A percentile compares a stretch with the other conserved stretches of the same genome.
Evolutionary conservation across 345 rosid genomes (phyloP).

Genomic region (Brassica rapa): DNA sequence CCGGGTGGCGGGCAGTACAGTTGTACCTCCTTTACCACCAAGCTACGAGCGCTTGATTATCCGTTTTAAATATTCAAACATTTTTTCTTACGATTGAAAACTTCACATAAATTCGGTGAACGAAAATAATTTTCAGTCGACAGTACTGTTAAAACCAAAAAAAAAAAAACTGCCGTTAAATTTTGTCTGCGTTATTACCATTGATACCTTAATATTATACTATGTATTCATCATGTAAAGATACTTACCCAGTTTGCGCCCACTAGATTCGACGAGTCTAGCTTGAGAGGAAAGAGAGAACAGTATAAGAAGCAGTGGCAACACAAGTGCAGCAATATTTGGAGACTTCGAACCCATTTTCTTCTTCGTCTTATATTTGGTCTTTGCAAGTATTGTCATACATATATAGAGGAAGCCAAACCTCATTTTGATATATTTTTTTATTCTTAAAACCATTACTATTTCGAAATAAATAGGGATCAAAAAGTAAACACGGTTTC

Average conservation of each 20-base stretch:
- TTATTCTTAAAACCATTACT: background rate
- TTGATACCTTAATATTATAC: background rate
- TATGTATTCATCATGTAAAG: background rate
- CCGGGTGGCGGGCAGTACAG: too few relatives aligned
- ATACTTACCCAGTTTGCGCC: conserved; percentile 27
- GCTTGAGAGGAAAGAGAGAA: conserved; percentile 12
- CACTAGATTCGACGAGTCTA: conserved; percentile 13
- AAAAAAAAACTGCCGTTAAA: background rate
- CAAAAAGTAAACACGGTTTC: background rate
- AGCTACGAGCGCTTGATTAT: too few relatives aligned
- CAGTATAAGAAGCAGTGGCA: conserved; percentile 15
- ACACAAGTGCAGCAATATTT: background rate
- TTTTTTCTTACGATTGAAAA: background rate
- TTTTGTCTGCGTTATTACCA: background rate
- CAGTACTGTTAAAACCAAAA: background rate
- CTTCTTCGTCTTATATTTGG: background rate
- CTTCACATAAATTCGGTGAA: background rate
- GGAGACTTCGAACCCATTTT: conserved; percentile 4
- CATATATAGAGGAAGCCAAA: background rate
- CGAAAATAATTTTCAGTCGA: background rate
- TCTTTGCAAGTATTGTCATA: background rate
- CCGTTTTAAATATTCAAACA: background rate
- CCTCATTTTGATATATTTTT: background rate
- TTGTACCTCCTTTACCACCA: too few relatives aligned
- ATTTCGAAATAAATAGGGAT: background rate